Percentiles rank a stretch among this genome's conserved stretches.
Evolutionary conservation across 2,329 filamentous ascomycete genomes (phyloP).

Genomic region (Coniella vitis): DNA sequence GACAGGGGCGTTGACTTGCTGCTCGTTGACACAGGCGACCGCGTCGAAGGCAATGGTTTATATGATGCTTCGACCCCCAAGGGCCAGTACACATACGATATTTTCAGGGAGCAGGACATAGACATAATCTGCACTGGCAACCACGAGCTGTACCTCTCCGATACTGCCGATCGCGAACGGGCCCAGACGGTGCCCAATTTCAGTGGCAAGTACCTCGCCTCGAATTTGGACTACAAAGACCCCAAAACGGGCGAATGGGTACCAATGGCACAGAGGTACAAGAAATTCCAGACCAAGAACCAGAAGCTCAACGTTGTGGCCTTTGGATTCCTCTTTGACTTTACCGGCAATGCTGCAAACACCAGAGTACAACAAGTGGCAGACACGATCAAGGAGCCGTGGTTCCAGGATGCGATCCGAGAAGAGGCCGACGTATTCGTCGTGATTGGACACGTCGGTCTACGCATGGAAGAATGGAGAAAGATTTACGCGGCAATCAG

Average conservation of each 20-base stretch:
- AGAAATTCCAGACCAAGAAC: conserved; percentile 87
- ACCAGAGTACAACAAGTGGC: conserved; percentile 75
- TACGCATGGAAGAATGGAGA: conserved; percentile 73
- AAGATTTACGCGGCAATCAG: conserved; percentile 74
- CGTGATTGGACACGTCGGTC: conserved; percentile 77
- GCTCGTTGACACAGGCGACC: conserved; percentile 92
- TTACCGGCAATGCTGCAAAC: conserved; percentile 85
- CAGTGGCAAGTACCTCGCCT: conserved; percentile 73
- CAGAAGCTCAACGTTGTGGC: conserved; percentile 77
- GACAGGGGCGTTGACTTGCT: conserved; percentile 73
- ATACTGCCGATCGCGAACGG: conserved; percentile 73
- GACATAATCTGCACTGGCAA: conserved; percentile 87
- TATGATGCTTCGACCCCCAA: conserved; percentile 88
- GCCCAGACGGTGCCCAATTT: conserved; percentile 77
- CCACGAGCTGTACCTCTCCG: conserved; percentile 84
- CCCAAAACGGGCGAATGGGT: conserved; percentile 62
- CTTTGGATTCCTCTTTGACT: conserved; percentile 94
- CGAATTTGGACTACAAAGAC: conserved; percentile 84
- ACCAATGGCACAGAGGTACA: conserved; percentile 74
- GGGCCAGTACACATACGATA: conserved; percentile 81
- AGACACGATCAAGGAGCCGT: conserved; percentile 72
- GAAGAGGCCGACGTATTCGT: conserved; percentile 84
- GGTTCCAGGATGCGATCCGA: conserved; percentile 83
- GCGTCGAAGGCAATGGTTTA: conserved; percentile 87
- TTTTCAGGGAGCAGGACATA: conserved; percentile 74